Conservation (phyloP, 768 basidiomycete genomes). For the Tulasnella sp. region DNA sequence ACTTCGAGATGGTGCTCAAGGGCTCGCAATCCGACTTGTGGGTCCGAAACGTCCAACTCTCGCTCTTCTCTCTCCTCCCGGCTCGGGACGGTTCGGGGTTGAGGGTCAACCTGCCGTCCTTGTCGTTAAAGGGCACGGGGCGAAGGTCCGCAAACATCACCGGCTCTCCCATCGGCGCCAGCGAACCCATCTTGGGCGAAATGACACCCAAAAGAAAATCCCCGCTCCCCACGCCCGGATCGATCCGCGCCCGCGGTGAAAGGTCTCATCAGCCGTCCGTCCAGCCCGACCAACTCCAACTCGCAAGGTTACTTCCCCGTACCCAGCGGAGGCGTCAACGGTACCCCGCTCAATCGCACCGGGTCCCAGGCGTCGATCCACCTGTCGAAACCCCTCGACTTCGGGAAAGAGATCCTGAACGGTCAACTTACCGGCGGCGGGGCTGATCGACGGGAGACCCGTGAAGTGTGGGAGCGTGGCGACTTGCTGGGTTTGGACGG, state of each 20-base stretch:
- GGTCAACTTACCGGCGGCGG: background rate
- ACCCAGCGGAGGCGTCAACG: background rate
- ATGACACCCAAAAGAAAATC: background rate
- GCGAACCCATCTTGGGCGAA: constrained; percentile 8
- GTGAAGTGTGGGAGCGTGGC: background rate
- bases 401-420: constrained; percentile 16
- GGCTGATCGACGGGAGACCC: background rate
- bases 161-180: background rate
- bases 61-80: constrained; percentile 85
- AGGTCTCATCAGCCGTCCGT: background rate
- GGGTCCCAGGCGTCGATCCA: background rate
- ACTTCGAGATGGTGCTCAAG: constrained; percentile 97
- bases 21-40: constrained; percentile 81
- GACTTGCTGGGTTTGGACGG: too few relatives aligned
- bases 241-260: constrained; percentile 1
- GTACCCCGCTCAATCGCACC: background rate
- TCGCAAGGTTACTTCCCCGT: background rate
- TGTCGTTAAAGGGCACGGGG: background rate
- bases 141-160: background rate
- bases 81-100: constrained; percentile 38
- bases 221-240: background rate
- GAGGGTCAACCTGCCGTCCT: background rate
- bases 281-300: background rate
- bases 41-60: constrained; percentile 94
- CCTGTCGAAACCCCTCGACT: constrained; percentile 4